Evolutionary conservation across 768 basidiomycete genomes (phyloP).

Genomic region (Agrocybe pediades): DNA sequence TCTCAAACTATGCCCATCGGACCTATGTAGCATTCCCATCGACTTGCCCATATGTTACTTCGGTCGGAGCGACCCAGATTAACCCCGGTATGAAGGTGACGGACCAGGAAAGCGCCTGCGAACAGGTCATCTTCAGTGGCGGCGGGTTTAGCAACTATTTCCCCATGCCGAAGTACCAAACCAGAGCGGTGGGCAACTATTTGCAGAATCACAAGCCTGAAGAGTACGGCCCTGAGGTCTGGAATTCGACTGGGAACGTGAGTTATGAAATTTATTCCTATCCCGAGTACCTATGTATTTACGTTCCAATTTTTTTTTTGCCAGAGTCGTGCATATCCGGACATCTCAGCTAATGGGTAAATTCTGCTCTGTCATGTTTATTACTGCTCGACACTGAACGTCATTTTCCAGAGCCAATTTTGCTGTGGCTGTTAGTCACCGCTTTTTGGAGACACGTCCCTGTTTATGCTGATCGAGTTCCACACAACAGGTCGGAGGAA

Average conservation of each 20-base stretch:
- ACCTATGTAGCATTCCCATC: conserved; percentile 34
- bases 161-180: conserved; percentile 38
- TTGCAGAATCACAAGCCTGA: conserved; percentile 29
- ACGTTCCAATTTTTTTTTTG: neutral
- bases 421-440: conserved; percentile 37
- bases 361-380: conserved; percentile 4
- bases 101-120: conserved; percentile 37
- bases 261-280: conserved; percentile 3
- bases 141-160: conserved; percentile 47
- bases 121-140: conserved; percentile 37
- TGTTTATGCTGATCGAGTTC: too few species aligned
- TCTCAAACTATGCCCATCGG: neutral
- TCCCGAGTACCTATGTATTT: neutral
- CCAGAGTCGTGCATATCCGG: conserved; percentile 49
- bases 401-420: conserved; percentile 37
- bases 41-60: conserved; percentile 44
- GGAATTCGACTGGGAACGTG: conserved; percentile 35
- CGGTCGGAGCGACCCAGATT: conserved; percentile 49
- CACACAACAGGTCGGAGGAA: conserved; percentile 35
- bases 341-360: conserved; percentile 45
- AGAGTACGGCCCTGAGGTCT: conserved; percentile 17
- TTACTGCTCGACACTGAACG: neutral
- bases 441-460: too few species aligned
- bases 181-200: conserved; percentile 35
- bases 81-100: conserved; percentile 28